These are phyloP conservation scores for Acorus calamus DNA, from an alignment of 106 monocot species.

Conservation along the genomic window DNA sequence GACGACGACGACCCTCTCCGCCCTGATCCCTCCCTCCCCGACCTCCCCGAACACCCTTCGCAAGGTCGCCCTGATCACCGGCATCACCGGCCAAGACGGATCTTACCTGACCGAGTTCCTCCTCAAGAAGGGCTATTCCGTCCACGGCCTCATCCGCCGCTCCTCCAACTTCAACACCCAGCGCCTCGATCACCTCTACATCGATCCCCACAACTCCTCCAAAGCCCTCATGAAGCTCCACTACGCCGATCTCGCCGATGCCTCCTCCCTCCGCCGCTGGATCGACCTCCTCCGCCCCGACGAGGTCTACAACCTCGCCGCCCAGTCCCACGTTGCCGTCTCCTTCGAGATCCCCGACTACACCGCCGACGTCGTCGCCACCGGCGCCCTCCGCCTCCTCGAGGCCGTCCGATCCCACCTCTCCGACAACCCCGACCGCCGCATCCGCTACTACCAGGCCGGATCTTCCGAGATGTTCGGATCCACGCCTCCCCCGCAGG, in stretches of 20 bases:
- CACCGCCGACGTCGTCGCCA: constrained; percentile 93
- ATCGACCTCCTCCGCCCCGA: constrained; percentile 76
- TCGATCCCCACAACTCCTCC: constrained; percentile 74
- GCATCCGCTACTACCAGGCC: constrained; percentile 83
- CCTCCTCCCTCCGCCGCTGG: constrained; percentile 92
- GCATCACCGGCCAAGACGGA: constrained; percentile 96
- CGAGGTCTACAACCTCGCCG: constrained; percentile 97
- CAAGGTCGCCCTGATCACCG: constrained; percentile 77
- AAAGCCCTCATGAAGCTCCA: constrained; percentile 95
- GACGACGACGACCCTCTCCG: not conserved
- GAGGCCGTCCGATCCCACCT: constrained; percentile 74
- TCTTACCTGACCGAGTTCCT: constrained; percentile 95
- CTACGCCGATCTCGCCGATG: constrained; percentile 95
- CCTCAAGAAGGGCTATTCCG: constrained; percentile 73
- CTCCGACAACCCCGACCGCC: constrained; percentile 16
- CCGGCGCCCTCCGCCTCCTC: constrained; percentile 87
- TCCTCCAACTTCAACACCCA: constrained; percentile 98
- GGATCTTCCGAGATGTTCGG: constrained; percentile 99
- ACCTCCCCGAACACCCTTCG: constrained; percentile 33
- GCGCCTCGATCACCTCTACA: constrained; percentile 83
- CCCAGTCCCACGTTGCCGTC: constrained; percentile 95
- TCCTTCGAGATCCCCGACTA: constrained; percentile 99
- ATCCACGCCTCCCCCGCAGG: constrained; percentile 89
- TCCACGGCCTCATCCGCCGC: constrained; percentile 94
- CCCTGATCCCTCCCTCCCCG: not conserved